Conservation (phyloP, 306 rosid species). For the Malus sylvestris region DNA sequence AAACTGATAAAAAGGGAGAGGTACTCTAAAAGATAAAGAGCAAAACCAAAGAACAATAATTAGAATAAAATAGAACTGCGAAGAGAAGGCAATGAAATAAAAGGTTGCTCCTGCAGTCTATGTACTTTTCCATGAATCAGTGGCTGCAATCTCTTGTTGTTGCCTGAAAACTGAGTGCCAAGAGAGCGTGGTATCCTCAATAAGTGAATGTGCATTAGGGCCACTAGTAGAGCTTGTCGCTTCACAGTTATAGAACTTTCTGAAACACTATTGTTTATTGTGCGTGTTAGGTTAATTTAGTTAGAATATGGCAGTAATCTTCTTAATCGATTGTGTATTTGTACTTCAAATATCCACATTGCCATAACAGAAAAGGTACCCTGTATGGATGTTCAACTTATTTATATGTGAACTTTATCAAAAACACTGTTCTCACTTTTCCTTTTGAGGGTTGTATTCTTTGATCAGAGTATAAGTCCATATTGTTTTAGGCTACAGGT, state of each 20-base stretch:
- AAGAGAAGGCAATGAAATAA: neutral
- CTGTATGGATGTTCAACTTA: neutral
- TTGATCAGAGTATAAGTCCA: neutral
- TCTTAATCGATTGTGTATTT: neutral
- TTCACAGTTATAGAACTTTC: neutral
- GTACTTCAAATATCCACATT: neutral
- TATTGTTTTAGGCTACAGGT: constrained; percentile 46
- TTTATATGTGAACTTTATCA: no score
- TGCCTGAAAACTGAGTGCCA: neutral
- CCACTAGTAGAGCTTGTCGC: neutral
- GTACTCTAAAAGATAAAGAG: neutral
- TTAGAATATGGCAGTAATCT: neutral
- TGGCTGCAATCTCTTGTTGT: neutral
- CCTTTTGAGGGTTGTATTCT: neutral
- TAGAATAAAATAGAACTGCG: neutral
- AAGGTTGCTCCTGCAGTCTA: neutral
- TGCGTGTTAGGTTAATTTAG: neutral
- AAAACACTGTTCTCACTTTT: no score
- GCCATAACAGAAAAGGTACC: neutral
- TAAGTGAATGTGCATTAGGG: neutral
- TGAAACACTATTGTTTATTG: neutral
- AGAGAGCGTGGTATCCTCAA: neutral
- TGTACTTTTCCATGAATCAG: neutral
- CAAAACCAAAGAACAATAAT: neutral
- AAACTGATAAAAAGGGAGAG: neutral